Base-by-base conservation (phyloP, 176 grass and related monocot species). In the Raddia distichophylla region DNA sequence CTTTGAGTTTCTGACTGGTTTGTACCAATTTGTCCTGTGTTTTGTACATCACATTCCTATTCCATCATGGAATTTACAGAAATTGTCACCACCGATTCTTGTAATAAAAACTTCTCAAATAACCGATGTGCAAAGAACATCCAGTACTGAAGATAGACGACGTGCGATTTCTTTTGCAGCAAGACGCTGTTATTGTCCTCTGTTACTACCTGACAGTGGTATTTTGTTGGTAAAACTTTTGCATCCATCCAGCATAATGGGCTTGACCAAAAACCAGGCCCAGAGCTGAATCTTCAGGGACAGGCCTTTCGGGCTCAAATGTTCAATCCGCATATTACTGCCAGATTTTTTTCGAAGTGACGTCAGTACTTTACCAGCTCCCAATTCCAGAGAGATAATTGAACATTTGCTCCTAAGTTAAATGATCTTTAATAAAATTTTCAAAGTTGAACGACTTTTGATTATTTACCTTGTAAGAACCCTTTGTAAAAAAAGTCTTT, bases 1-100 rank as follows among this genome's bases (percentile, higher is more conserved):
- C 44, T 74, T 74, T 75, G 72, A 75, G 17, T 75, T 75, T 75
- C 37, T 7, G n/a, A 46, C 6, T 47, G n/a, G 56, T 76, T 46
- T 77, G 58, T 63, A 35, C 43, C 22, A 50, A 48, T 64, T 33
- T 11, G 13, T 63, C 42, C 14, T 63, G 58, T 49, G 49, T 32
- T 47, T 33, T 73, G 34, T 73, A 10, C 70, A 73, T 54, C 27
- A 35, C 17, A 10, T 37, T 33, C 35, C 35, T 10, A 32, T 15
- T 32, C 18, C 50, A 12, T 8, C 50, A 10, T 59, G 11, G 14
- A 69, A 69, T 27, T 5, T 5, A 46, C 53, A 10, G 42, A 60
- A 8, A 40, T 69, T 51, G 37, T 67, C 20, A 22, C 60, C 13
- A 18, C 56, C 40, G 43, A 6, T 61, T 37, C 22, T 64, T 9